Base-by-base conservation (phyloP, 768 basidiomycete genomes). In the Harrya chromipes region DNA sequence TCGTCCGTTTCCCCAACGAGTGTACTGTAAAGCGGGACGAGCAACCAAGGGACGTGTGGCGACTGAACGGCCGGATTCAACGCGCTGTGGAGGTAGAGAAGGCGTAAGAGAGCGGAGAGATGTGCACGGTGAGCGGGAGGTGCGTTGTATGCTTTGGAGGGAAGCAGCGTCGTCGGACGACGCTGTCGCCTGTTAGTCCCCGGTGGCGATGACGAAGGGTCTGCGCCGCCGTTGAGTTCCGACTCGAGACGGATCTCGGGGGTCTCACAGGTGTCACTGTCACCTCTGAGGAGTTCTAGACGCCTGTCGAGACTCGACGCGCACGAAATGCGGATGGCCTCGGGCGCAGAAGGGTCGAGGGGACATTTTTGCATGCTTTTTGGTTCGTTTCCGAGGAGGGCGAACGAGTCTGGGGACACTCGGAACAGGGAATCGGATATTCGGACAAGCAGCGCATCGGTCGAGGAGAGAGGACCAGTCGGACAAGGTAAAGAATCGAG, bases 41-140 rank as follows among this genome's bases (percentile, higher is more conserved):
- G 74, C 10, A 90, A 64, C 27, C 87, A 84, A 2, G 86, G 80
- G 40, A 84, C 74, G 50, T 87, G 79, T 9, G 82, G 83, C 0
- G 86, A 85, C 31, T 80, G 70, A 52, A 82, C 80, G 13, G 81
- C 85, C 10, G 88, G 86, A 64, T 91, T 90, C 20, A 90, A 74
- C 24, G 75, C 72, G 31, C 74, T 77, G 63, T 90, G 88, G 19
- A 90, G 60, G 64, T 85, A 91, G 16, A 90, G 70, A 27, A 91
- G 69, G 34, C 89, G 82, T 20, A 85, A 68, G 39, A 90, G 71
- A 1, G 84, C 80, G 8, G 84, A 80, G 16, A 75, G 70, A 59
- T 89, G 87, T 45, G 69, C 75, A 13, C 72, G 77, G 58, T 87
- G 84, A 17, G 76, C 77, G 26, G 72, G 72, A 4, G 75, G 71